phyloP scores from a whole-genome alignment of 768 basidiomycete genomes.

The Phlebiopsis flavidoalba region DNA sequence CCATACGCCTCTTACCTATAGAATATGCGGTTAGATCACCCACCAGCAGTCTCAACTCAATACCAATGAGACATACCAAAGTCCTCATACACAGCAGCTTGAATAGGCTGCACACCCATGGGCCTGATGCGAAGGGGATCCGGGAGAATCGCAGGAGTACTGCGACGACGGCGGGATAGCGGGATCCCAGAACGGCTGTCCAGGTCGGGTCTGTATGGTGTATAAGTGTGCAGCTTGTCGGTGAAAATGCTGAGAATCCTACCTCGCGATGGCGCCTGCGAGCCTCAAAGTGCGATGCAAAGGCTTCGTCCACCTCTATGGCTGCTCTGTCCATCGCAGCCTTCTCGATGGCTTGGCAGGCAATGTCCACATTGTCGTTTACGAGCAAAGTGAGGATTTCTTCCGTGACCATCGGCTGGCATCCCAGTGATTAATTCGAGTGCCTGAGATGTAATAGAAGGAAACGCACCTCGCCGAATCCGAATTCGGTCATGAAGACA shows the following conservation, averaged over 20 bases:
- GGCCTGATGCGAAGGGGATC: conserved; percentile 85
- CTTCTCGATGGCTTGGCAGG: conserved; percentile 92
- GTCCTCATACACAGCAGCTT: conserved; percentile 91
- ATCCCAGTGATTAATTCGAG: conserved; percentile 5
- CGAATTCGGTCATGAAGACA: conserved; percentile 77
- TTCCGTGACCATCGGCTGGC: conserved; percentile 70
- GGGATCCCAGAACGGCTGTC: conserved; percentile 88
- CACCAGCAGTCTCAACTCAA: conserved; percentile 1
- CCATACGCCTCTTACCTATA: conserved; percentile 49
- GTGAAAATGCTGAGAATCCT: conserved; percentile 16
- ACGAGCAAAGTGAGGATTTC: conserved; percentile 76
- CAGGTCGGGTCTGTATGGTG: conserved; percentile 46
- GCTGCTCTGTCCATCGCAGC: conserved; percentile 97
- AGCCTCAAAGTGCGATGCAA: conserved; percentile 74
- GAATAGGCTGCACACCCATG: conserved; percentile 75
- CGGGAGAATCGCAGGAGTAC: conserved; percentile 70
- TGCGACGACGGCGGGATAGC: conserved; percentile 57
- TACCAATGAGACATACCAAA: conserved; percentile 51
- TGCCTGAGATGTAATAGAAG: not conserved
- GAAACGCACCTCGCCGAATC: conserved; percentile 72
- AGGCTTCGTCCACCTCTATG: conserved; percentile 88
- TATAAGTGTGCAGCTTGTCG: not conserved
- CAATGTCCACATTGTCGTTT: conserved; percentile 88
- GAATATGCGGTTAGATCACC: conserved; percentile 30
- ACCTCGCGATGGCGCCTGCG: conserved; percentile 87